These are phyloP conservation scores for Apiotrichum montevideense DNA, from an alignment of 1,284 basidiomycete species.

Conservation along the genomic window DNA sequence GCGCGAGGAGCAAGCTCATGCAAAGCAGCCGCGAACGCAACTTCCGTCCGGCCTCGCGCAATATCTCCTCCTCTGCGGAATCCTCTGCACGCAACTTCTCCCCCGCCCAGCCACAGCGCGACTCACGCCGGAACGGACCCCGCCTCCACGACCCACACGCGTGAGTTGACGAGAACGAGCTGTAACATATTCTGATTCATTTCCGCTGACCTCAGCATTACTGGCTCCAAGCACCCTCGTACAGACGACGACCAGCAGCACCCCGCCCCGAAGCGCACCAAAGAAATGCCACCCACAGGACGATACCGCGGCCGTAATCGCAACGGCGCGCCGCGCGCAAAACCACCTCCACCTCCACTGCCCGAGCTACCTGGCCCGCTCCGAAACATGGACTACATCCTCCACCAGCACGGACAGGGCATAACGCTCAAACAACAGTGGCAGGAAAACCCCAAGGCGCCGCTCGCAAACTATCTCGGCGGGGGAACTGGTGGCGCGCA, in stretches of 20 bases:
- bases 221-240: not conserved
- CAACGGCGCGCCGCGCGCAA: not conserved
- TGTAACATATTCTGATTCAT: too few relatives aligned
- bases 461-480: constrained; percentile 42
- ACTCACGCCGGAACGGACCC: not conserved
- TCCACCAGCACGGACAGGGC: constrained; percentile 16
- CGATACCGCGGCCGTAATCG: too few relatives aligned
- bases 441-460: constrained; percentile 44
- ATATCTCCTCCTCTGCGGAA: not conserved
- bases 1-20: not conserved
- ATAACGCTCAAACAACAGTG: constrained; percentile 37
- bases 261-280: not conserved
- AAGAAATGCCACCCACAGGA: not conserved
- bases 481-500: constrained; percentile 27
- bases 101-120: not conserved
- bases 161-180: not conserved
- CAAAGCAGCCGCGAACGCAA: not conserved
- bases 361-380: constrained; percentile 24
- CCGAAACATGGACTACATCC: constrained; percentile 26
- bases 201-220: not conserved
- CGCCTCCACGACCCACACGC: not conserved
- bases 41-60: not conserved
- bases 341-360: constrained; percentile 6
- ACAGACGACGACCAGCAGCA: not conserved
- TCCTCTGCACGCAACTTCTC: not conserved